phyloP scores from a whole-genome alignment of 805 yeast genomes.

The Suhomyces sp. region DNA sequence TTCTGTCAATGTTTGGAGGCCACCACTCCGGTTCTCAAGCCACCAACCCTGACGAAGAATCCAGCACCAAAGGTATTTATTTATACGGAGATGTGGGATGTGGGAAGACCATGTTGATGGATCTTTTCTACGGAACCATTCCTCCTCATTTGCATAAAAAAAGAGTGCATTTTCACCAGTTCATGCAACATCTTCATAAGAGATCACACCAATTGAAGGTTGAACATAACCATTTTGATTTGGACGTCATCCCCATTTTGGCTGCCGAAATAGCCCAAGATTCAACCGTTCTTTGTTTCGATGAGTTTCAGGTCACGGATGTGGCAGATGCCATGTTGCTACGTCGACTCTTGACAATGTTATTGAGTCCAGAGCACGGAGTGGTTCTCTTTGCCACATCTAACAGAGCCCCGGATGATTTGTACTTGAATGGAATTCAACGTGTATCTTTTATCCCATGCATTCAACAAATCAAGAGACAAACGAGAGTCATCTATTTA shows the following conservation, averaged over 20 bases:
- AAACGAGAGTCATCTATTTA: constrained; percentile 73
- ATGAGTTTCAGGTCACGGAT: constrained; percentile 97
- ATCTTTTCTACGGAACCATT: constrained; percentile 81
- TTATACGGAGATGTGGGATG: constrained; percentile 98
- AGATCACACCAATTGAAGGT: constrained; percentile 72
- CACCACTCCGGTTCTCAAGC: background rate
- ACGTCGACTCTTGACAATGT: constrained; percentile 65
- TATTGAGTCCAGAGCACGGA: constrained; percentile 76
- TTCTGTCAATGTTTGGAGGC: constrained; percentile 19
- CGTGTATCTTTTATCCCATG: constrained; percentile 91
- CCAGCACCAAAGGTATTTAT: constrained; percentile 74
- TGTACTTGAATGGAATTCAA: constrained; percentile 92
- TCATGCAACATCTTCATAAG: constrained; percentile 92
- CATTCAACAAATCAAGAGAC: constrained; percentile 70
- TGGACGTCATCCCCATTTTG: constrained; percentile 79
- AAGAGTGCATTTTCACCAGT: constrained; percentile 92
- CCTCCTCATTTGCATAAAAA: constrained; percentile 75
- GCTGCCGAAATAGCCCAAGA: constrained; percentile 80
- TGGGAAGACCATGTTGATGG: constrained; percentile 98
- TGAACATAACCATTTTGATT: constrained; percentile 54
- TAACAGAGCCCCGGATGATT: constrained; percentile 90
- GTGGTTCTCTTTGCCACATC: constrained; percentile 90
- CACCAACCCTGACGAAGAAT: constrained; percentile 19
- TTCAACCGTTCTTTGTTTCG: constrained; percentile 84
- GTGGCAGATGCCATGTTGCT: constrained; percentile 98